Evolutionary conservation across 495 filamentous ascomycete genomes (phyloP).

Genomic region (Penicillium robsamsonii): DNA sequence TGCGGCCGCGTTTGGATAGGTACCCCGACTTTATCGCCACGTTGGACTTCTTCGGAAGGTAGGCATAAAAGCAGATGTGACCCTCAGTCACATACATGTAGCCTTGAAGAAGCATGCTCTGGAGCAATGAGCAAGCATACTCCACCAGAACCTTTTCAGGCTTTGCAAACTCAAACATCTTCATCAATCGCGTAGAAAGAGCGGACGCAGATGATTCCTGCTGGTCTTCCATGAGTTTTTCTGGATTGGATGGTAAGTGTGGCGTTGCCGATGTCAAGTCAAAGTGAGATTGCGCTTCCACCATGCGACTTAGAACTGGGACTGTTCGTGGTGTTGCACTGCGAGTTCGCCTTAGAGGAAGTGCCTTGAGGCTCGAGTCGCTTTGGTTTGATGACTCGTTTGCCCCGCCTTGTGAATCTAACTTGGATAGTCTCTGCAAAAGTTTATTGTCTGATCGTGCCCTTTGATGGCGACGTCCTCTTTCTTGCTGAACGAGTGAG

Average conservation of each 20-base stretch:
- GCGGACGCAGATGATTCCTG: constrained; percentile 29
- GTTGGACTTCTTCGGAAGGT: constrained; percentile 85
- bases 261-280: constrained; percentile 32
- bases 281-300: constrained; percentile 75
- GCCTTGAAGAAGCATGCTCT: constrained; percentile 88
- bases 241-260: constrained; percentile 17
- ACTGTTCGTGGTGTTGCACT: constrained; percentile 52
- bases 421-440: constrained; percentile 55
- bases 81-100: constrained; percentile 95
- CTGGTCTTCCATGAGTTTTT: constrained; percentile 22
- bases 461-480: constrained; percentile 50
- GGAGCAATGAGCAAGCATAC: constrained; percentile 91
- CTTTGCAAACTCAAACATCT: constrained; percentile 84
- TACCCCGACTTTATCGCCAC: constrained; percentile 83
- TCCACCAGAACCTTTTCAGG: constrained; percentile 86
- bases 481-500: constrained; percentile 18
- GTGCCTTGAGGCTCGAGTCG: constrained; percentile 17
- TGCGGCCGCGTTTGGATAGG: constrained; percentile 82
- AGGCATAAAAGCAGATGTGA: constrained; percentile 97
- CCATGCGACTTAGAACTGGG: constrained; percentile 79
- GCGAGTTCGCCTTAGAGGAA: constrained; percentile 30
- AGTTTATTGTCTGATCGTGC: constrained; percentile 61
- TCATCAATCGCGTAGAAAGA: constrained; percentile 71
- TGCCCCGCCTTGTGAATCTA: constrained; percentile 41
- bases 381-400: constrained; percentile 22